Conservation (phyloP, 192 early-diverging fungal species). For the Coemansia sp. region DNA sequence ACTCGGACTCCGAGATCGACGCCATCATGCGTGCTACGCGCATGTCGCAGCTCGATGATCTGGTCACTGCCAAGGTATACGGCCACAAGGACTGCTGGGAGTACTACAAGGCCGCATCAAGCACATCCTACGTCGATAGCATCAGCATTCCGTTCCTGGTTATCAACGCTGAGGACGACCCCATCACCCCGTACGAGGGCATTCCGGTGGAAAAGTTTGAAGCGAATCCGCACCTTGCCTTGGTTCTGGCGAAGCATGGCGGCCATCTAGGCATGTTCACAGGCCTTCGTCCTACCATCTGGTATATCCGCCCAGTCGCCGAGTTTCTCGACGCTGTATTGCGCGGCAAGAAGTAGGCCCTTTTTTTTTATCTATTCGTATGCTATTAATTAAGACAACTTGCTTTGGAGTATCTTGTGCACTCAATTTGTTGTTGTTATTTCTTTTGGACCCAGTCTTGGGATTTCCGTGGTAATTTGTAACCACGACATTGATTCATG, state of each 20-base stretch:
- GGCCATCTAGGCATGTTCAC: conserved; percentile 87
- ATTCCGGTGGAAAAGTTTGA: conserved; percentile 72
- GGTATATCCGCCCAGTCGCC: conserved; percentile 62
- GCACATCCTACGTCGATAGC: conserved; percentile 54
- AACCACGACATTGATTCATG: not conserved
- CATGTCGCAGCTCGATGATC: conserved; percentile 79
- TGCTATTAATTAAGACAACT: not conserved
- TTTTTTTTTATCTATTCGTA: not conserved
- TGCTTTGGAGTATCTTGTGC: not conserved
- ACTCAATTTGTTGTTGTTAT: not conserved
- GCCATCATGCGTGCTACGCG: conserved; percentile 57
- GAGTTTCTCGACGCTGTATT: conserved; percentile 55
- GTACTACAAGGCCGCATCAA: conserved; percentile 69
- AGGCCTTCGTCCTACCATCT: conserved; percentile 37
- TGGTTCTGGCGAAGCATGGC: conserved; percentile 74
- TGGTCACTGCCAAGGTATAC: conserved; percentile 65
- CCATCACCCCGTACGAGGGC: conserved; percentile 64
- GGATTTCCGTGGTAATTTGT: not conserved
- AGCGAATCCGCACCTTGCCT: conserved; percentile 72
- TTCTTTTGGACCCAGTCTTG: too few species aligned
- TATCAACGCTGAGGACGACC: conserved; percentile 84
- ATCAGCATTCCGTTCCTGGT: conserved; percentile 76
- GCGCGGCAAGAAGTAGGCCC: not conserved
- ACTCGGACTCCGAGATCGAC: conserved; percentile 47
- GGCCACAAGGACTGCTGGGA: conserved; percentile 80